These are phyloP conservation scores for Rhizoclosmatium globosum DNA, from an alignment of 192 early-diverging fungal genomes.

Conservation along the genomic window DNA sequence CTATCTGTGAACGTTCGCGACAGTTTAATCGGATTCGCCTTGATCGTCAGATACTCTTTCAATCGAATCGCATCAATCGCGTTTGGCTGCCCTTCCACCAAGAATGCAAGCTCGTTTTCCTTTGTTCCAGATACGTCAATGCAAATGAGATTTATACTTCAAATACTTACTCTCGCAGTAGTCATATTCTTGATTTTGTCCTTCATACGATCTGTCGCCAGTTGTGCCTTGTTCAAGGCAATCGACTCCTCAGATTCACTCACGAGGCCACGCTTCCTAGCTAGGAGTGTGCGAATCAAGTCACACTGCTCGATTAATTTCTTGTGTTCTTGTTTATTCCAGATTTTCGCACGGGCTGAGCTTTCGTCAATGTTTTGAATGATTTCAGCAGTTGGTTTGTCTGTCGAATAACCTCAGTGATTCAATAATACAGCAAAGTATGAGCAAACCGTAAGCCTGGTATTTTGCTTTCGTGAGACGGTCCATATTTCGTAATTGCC, in stretches of 20 bases:
- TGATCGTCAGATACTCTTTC: constrained; percentile 55
- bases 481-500: constrained; percentile 40
- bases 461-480: constrained; percentile 50
- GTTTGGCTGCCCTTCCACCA: constrained; percentile 63
- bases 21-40: constrained; percentile 30
- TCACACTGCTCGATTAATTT: constrained; percentile 31
- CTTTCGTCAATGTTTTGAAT: constrained; percentile 50
- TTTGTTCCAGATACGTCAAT: background rate
- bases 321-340: constrained; percentile 30
- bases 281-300: constrained; percentile 43
- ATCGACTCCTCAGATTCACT: constrained; percentile 32
- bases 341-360: constrained; percentile 38
- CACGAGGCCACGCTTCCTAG: constrained; percentile 34
- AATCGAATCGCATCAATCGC: constrained; percentile 64
- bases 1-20: constrained; percentile 42
- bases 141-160: background rate
- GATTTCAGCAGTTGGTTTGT: constrained; percentile 40
- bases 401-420: constrained; percentile 6
- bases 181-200: constrained; percentile 43
- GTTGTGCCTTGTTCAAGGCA: constrained; percentile 36
- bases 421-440: background rate
- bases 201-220: constrained; percentile 48
- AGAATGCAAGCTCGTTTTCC: constrained; percentile 59
- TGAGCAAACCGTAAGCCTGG: constrained; percentile 38
- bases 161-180: constrained; percentile 42